Evolutionary conservation across 768 basidiomycete genomes (phyloP), one percentile per base, ranked within the genome.

Genomic region (Xanthoconium purpureum): DNA sequence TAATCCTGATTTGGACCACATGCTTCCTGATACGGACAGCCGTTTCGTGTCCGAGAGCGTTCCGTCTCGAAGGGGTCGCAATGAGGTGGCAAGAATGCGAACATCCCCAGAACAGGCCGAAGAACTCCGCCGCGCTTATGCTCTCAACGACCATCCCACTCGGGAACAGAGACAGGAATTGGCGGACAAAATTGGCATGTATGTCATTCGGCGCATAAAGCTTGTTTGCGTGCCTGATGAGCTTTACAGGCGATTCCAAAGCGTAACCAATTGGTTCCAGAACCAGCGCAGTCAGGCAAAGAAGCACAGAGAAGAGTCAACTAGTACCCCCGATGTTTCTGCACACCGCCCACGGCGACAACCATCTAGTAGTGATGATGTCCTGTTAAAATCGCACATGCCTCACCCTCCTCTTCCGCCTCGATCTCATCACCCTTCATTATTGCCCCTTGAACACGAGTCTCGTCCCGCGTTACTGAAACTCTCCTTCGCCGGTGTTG

Each of bases 211-310:
- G 42, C 28, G 15, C 40, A n/a, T 36, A 37, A 58, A 50, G 50
- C 42, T 57, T 58, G 38, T 60, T 47, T 50, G 7, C 45, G 47
- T 57, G 62, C 64, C 66, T 73, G 52, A 74, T 52, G 24, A 43
- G 59, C 67, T 65, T 69, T 63, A 70, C 59, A 91, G 89, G 88
- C 85, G 82, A 60, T 80, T 87, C 73, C 84, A 89, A 72, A 88
- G 84, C 54, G 84, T 91, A 55, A 89, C 85, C 2, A 90, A 91
- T 67, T 91, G 89, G 90, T 91, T 91, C 70, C 89, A 91, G 77
- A 89, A 90, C 65, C 88, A 91, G 66, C 87, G 88, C 63, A 89
- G 84, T 69, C 79, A 85, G 60, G 83, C 87, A 33, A 87, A 86
- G 76, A 88, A 87, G 74, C 80, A 79, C 63, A 81, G 77, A 61